Evolutionary conservation across 2,329 filamentous ascomycete species (phyloP).

Genomic region (Pseudogymnoascus sp.): DNA sequence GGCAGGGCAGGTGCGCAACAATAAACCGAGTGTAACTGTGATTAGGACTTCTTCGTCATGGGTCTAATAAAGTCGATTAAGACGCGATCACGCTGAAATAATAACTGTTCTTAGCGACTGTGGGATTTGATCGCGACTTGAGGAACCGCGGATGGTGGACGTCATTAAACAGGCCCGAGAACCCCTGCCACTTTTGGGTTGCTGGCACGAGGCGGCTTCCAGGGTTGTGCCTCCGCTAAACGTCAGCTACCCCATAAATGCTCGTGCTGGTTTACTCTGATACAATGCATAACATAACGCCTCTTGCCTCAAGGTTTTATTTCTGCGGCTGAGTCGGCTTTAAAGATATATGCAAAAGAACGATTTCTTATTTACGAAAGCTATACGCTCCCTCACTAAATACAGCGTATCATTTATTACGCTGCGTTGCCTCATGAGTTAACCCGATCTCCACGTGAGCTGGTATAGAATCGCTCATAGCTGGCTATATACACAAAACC

Average conservation of each 20-base stretch:
- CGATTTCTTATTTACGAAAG: not conserved
- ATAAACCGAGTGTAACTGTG: not conserved
- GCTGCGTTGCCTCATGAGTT: not conserved
- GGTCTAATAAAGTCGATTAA: not conserved
- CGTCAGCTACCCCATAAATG: not conserved
- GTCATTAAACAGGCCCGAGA: not conserved
- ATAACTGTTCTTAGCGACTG: not conserved
- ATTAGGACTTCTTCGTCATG: not conserved
- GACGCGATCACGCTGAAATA: not conserved
- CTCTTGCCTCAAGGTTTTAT: not conserved
- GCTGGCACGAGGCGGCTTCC: not conserved
- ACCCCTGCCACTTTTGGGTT: not conserved
- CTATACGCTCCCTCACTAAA: not conserved
- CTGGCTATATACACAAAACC: conserved; percentile 1
- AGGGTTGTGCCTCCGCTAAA: conserved; percentile 6
- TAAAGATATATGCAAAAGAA: not conserved
- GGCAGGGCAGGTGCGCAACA: not conserved
- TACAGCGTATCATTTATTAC: not conserved
- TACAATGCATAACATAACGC: not conserved
- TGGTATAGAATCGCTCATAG: conserved; percentile 7
- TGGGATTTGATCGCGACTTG: not conserved
- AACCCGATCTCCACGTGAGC: not conserved
- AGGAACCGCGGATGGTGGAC: not conserved
- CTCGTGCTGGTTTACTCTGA: not conserved
- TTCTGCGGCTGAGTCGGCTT: not conserved